Evolutionary conservation across 139 green algal species (phyloP), one percentile per base, ranked within the genome.

Genomic region (Edaphochlamys debaryana): DNA sequence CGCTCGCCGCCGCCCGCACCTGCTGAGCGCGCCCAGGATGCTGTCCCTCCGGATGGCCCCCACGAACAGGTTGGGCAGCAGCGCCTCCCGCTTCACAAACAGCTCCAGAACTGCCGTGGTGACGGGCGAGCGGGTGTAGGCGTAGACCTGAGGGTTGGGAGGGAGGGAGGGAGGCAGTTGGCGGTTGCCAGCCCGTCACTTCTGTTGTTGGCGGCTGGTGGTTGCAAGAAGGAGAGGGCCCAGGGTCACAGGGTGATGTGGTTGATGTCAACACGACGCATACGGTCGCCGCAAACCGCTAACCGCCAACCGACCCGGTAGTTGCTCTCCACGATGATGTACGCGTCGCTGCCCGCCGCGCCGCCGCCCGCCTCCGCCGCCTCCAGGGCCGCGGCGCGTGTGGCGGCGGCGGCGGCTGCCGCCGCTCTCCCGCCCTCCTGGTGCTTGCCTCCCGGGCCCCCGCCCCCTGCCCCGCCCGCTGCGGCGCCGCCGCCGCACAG

Each of bases 51-150:
- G 97, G 41, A 98, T 86, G 30, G 86, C 92, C 70, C 95, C 95
- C 38, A 98, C 94, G 89, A 95, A 96, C 74, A 98, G 88, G 89
- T 98, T 98, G 75, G 96, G 96, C 81, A 98, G 94, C 41, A 94
- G 60, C 45, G 87, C 94, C 74, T 98, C 96, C n/a, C 86, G 90
- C 42, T 88, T 87, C 52, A 91, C 87, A 75, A 98, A 96, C 48
- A 95, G 86, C 64, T 91, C 67, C 69, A 98, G 85, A 30, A 98
- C 88, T 17, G 94, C 89, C 3, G 87, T 73, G 80, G 95, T 90
- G 20, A 97, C 63, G 11, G 85, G 52, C 1, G 90, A 96, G 34
- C 82, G 86, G 3, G 94, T 97, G 88, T 98, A 96, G 0, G 94
- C 95, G 76, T 98, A 97, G 82, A 98, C 90, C 93, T 96, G 92